These are phyloP conservation scores for Phytophthora capsici DNA, from an alignment of 352 stramenopile species.

Conservation along the genomic window DNA sequence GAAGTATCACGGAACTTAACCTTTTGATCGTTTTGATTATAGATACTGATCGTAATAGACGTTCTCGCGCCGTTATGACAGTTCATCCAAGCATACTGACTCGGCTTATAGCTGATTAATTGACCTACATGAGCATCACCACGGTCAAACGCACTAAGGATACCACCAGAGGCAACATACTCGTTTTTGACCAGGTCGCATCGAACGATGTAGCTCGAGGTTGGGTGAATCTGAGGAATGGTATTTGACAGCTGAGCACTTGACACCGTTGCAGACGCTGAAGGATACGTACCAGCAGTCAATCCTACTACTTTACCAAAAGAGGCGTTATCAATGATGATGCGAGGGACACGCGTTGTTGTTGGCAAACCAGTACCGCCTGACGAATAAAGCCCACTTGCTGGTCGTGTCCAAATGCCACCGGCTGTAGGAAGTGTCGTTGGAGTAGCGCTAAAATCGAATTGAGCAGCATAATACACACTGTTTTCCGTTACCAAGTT, in stretches of 20 bases:
- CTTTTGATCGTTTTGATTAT: background rate
- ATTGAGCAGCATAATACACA: constrained; percentile 14
- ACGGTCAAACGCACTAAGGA: constrained; percentile 16
- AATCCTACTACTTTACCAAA: constrained; percentile 19
- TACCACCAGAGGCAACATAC: constrained; percentile 22
- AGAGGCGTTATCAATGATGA: constrained; percentile 23
- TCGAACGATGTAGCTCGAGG: constrained; percentile 17
- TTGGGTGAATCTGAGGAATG: constrained; percentile 20
- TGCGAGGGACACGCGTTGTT: constrained; percentile 1
- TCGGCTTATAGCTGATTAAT: constrained; percentile 10
- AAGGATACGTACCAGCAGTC: constrained; percentile 11
- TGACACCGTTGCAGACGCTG: constrained; percentile 4
- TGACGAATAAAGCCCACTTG: background rate
- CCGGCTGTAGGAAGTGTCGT: background rate
- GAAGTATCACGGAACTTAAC: background rate
- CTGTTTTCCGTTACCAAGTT: constrained; percentile 9
- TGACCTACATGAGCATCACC: constrained; percentile 14
- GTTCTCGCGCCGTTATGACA: background rate
- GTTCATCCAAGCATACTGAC: background rate
- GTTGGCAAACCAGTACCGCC: constrained; percentile 20
- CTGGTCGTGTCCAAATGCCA: background rate
- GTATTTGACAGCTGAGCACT: constrained; percentile 16
- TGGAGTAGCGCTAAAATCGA: constrained; percentile 5
- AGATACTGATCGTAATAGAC: background rate
- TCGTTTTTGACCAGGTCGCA: constrained; percentile 33